Evolutionary conservation across 371 early-diverging fungal genomes (phyloP).

Genomic region (Dichotomocladium elegans): DNA sequence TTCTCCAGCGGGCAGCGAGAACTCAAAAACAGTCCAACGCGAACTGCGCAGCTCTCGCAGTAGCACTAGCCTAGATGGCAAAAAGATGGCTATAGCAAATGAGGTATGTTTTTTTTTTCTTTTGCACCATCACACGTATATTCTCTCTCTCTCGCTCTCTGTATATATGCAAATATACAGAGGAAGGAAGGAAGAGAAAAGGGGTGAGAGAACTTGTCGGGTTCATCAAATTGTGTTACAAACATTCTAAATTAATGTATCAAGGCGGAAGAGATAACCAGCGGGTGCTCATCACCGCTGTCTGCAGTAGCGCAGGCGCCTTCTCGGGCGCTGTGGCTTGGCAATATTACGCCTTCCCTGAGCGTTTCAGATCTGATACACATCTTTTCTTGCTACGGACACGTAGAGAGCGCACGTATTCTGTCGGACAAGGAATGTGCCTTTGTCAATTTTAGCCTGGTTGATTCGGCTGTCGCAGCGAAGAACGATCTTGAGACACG

Average conservation of each 20-base stretch:
- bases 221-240: no score
- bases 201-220: no score
- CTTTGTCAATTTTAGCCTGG: slow-evolving; percentile 34
- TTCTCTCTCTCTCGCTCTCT: no score
- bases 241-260: no score
- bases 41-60: slow-evolving; percentile 8
- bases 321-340: slow-evolving; percentile 91
- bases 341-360: slow-evolving; percentile 82
- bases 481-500: slow-evolving; percentile 28
- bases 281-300: slow-evolving; percentile 10
- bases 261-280: no score
- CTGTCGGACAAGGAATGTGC: slow-evolving; percentile 68
- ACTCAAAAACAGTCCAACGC: neutral
- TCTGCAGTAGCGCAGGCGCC: slow-evolving; percentile 35
- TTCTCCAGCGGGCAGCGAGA: no score
- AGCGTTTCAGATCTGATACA: slow-evolving; percentile 74
- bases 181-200: no score
- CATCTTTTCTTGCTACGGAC: slow-evolving; percentile 82
- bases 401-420: slow-evolving; percentile 85
- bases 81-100: no score
- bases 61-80: slow-evolving; percentile 5
- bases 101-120: no score
- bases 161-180: no score
- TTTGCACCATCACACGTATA: no score
- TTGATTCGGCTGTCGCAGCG: slow-evolving; percentile 34